Evolutionary conservation across 306 rosid genomes (phyloP), one percentile per base, ranked within the genome.

Genomic region (Vigna hirtella): DNA sequence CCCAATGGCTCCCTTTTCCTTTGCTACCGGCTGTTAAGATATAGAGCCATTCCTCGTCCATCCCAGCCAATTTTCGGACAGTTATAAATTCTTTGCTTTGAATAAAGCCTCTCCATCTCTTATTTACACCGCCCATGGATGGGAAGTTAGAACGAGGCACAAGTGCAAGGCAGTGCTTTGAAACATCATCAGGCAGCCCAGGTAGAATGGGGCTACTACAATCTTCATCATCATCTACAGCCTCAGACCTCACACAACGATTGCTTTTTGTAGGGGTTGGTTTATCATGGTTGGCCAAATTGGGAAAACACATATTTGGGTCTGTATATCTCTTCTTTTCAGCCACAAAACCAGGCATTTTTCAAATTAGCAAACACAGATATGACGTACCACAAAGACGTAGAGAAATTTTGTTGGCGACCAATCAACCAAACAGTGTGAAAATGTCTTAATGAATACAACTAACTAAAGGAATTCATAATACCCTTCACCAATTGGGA

Each of bases 111-210:
- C 94, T 93, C 99, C 99, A 95, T 82, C 79, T 93, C 91, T 90
- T 95, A 78, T 90, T 86, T 40, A 95, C 99, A 68, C 85, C 78
- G 7, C 86, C 90, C 93, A 95, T 88, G 20, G 89, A 78, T 14
- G 92, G 91, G 80, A 86, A 84, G 82, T 79, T 74, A 9, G 93
- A 72, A 47, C 90, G 97, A 52, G 99, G 99, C 81, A 93, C 97
- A 12, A 93, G 97, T 11, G 98, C 97, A 49, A 95, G 97, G 82
- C 99, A 95, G 71, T 82, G 38, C 79, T 89, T 93, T 64, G 99
- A 91, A 83, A 95, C 92, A 81, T 95, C 99, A 80, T 95, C 98
- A 50, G 97, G 93, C 64, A 95, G 85, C 77, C 99, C 96, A 9
- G 94, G 88, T 20, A 95, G 84, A 79, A 95, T 79, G 49, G 89